These are phyloP conservation scores for Phytophthora hybrid DNA, from an alignment of 352 stramenopile species.

Conservation along the genomic window DNA sequence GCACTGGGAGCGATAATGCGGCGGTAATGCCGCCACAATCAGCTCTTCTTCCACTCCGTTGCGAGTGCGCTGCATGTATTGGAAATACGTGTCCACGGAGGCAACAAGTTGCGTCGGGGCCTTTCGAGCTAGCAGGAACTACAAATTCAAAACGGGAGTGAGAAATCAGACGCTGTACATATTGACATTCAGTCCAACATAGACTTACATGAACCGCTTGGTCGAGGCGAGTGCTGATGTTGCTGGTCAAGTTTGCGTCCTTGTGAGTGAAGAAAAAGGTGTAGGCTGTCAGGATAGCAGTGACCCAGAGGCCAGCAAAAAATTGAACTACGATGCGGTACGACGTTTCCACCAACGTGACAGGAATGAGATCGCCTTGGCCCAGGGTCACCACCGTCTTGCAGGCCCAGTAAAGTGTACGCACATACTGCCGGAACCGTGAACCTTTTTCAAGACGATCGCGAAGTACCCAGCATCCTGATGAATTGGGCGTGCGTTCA, in stretches of 20 bases:
- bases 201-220: constrained; percentile 53
- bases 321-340: constrained; percentile 77
- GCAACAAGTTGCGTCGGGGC: constrained; percentile 37
- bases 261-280: constrained; percentile 80
- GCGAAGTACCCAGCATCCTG: constrained; percentile 64
- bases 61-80: constrained; percentile 79
- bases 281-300: constrained; percentile 71
- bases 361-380: constrained; percentile 72
- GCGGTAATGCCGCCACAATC: constrained; percentile 52
- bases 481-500: constrained; percentile 13
- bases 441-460: constrained; percentile 64
- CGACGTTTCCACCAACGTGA: constrained; percentile 57
- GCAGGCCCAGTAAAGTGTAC: constrained; percentile 73
- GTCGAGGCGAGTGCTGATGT: constrained; percentile 69
- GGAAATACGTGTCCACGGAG: constrained; percentile 64
- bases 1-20: constrained; percentile 62
- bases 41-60: constrained; percentile 63
- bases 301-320: constrained; percentile 70
- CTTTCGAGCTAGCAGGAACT: constrained; percentile 61
- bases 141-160: neutral
- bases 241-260: constrained; percentile 65
- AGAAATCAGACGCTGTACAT: too few species aligned
- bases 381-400: constrained; percentile 79
- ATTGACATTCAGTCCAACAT: neutral
- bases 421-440: constrained; percentile 58